Conservation (phyloP, 2,329 filamentous ascomycete species). For the Epicoccum sorghinum region DNA sequence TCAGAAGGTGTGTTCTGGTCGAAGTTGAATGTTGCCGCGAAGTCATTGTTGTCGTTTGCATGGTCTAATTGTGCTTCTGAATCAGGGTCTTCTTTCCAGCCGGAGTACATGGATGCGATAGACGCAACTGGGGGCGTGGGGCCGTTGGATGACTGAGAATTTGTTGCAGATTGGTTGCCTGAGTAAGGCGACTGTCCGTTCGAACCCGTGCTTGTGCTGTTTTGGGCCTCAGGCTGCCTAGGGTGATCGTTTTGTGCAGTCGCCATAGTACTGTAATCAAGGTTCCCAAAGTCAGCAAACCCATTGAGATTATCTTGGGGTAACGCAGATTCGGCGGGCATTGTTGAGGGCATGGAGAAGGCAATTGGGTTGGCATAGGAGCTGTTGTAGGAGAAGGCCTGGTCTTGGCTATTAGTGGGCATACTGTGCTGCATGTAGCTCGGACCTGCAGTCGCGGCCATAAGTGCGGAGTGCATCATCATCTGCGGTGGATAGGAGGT, state of each 20-base stretch:
- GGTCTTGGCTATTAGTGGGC: constrained; percentile 32
- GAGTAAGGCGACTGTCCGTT: constrained; percentile 46
- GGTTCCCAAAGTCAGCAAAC: constrained; percentile 35
- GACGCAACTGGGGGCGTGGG: constrained; percentile 44
- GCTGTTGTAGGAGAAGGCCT: constrained; percentile 22
- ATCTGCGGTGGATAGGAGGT: constrained; percentile 36
- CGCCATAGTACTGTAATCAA: constrained; percentile 35
- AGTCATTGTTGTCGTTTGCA: constrained; percentile 37
- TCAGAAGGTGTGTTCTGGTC: constrained; percentile 41
- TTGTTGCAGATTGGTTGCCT: constrained; percentile 36
- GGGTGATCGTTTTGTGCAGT: constrained; percentile 31
- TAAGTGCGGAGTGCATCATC: constrained; percentile 44
- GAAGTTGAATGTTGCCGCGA: constrained; percentile 38
- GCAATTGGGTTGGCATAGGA: constrained; percentile 32
- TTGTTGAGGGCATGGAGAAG: constrained; percentile 32
- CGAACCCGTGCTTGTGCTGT: constrained; percentile 40
- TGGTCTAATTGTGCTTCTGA: constrained; percentile 29
- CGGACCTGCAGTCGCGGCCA: constrained; percentile 43
- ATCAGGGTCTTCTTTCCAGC: constrained; percentile 43
- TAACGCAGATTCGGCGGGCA: constrained; percentile 29
- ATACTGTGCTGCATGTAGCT: constrained; percentile 42
- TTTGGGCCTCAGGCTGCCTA: constrained; percentile 33
- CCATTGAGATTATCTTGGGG: constrained; percentile 31
- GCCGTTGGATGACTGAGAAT: constrained; percentile 41
- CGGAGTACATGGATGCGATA: constrained; percentile 45